Conservation (phyloP, 345 rosid genomes). For the Salix arbutifolia region DNA sequence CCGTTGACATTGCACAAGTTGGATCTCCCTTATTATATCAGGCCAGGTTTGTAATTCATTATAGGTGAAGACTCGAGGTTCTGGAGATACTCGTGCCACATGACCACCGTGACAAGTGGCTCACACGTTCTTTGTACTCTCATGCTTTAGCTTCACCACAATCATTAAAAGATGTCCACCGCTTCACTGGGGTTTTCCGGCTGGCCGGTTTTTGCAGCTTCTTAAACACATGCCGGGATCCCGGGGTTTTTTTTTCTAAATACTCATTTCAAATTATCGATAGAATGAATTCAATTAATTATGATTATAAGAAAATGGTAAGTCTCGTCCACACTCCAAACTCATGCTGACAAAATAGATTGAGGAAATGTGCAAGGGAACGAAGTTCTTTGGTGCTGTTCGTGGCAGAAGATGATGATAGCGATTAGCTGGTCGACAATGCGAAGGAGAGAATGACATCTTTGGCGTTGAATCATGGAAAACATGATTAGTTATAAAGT, state of each 20-base stretch:
- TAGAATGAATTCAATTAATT: not conserved
- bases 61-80: not conserved
- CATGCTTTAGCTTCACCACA: not conserved
- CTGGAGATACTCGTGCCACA: not conserved
- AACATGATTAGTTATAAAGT: not conserved
- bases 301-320: not conserved
- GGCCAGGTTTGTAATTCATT: not conserved
- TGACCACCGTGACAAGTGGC: not conserved
- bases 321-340: not conserved
- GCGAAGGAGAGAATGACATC: not conserved
- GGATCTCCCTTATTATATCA: not conserved
- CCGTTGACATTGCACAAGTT: conserved; percentile 17
- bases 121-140: conserved; percentile 3
- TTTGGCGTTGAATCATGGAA: not conserved
- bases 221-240: not conserved
- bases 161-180: not conserved
- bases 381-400: not conserved
- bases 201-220: not conserved
- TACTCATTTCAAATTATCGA: not conserved
- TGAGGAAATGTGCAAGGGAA: not conserved
- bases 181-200: not conserved
- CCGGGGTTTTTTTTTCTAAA: not conserved
- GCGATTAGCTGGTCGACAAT: not conserved
- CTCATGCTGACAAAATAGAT: not conserved
- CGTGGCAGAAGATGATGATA: not conserved